A percentile compares a stretch with the other conserved stretches of the same genome.
These are phyloP conservation scores for Porcisia deanei DNA, from an alignment of 208 protist genomes.

Conservation along the genomic window DNA sequence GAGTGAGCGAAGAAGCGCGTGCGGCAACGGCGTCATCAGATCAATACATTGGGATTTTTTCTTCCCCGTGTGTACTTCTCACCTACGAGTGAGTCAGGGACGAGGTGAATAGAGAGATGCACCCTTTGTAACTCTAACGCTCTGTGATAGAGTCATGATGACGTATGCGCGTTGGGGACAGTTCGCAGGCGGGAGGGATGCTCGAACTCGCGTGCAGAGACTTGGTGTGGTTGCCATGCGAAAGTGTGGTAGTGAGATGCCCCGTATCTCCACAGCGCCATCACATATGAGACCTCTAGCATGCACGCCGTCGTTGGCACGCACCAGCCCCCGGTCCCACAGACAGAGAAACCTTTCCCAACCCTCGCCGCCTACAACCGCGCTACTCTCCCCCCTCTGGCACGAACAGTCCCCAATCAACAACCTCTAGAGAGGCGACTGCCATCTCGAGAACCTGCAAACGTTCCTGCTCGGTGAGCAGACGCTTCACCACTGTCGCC, in stretches of 20 bases:
- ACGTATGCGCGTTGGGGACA: neutral
- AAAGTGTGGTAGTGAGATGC: neutral
- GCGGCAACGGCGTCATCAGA: neutral
- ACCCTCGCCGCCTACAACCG: neutral
- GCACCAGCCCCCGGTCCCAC: neutral
- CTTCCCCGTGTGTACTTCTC: neutral
- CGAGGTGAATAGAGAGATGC: neutral
- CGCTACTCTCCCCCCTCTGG: slow-evolving; percentile 37
- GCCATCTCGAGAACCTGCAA: slow-evolving; percentile 28
- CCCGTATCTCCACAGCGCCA: neutral
- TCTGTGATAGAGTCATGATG: neutral
- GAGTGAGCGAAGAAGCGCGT: neutral
- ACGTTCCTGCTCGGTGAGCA: slow-evolving; percentile 49
- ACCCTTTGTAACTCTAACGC: neutral
- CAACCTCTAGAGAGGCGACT: slow-evolving; percentile 44
- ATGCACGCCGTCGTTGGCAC: neutral
- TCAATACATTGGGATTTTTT: neutral
- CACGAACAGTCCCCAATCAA: slow-evolving; percentile 73
- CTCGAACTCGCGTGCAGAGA: neutral
- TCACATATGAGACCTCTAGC: neutral
- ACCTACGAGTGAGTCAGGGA: neutral
- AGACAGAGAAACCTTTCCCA: neutral
- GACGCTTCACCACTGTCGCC: slow-evolving; percentile 40
- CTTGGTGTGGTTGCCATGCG: neutral
- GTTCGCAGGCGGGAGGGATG: neutral